Percentiles rank a stretch among this genome's conserved stretches.
phyloP scores from a whole-genome alignment of 148 eudicot species.

The Suaeda aralocaspica region DNA sequence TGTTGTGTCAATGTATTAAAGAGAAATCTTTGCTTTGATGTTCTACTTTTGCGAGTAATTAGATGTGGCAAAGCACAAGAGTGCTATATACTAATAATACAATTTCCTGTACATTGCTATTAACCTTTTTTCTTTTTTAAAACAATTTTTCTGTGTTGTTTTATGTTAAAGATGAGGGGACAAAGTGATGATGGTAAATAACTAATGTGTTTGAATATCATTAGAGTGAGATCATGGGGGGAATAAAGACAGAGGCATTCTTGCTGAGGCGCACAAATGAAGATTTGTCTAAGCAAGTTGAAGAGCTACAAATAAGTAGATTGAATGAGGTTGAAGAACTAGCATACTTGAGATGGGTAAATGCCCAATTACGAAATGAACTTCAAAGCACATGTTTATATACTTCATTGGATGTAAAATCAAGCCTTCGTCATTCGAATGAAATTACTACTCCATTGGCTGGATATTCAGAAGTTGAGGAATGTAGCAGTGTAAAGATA shows the following conservation, averaged over 20 bases:
- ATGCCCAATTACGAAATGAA: slow-evolving; percentile 65
- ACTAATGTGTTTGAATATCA: slow-evolving; percentile 12
- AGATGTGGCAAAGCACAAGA: no score
- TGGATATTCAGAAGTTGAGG: slow-evolving; percentile 17
- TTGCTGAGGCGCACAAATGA: slow-evolving; percentile 55
- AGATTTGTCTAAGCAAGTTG: slow-evolving; percentile 77
- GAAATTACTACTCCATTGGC: slow-evolving; percentile 30
- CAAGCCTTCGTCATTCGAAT: slow-evolving; percentile 23
- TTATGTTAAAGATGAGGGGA: background rate
- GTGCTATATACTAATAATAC: no score
- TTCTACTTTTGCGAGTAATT: no score
- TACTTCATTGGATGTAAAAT: slow-evolving; percentile 29
- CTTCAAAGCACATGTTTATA: slow-evolving; percentile 34
- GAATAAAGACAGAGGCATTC: slow-evolving; percentile 67
- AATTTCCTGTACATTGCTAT: no score
- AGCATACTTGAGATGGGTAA: slow-evolving; percentile 80
- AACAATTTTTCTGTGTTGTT: slow-evolving; percentile 62
- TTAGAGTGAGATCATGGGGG: slow-evolving; percentile 49
- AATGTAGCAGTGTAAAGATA: slow-evolving; percentile 36
- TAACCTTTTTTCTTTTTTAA: no score
- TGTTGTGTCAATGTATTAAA: no score
- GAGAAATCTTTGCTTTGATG: no score
- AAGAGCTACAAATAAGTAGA: slow-evolving; percentile 68
- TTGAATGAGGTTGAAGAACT: slow-evolving; percentile 87
- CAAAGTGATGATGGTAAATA: background rate